Percentiles rank a stretch among this genome's conserved stretches.
Conservation (phyloP, 164 flowering plant genomes). For the Vitis riparia region DNA sequence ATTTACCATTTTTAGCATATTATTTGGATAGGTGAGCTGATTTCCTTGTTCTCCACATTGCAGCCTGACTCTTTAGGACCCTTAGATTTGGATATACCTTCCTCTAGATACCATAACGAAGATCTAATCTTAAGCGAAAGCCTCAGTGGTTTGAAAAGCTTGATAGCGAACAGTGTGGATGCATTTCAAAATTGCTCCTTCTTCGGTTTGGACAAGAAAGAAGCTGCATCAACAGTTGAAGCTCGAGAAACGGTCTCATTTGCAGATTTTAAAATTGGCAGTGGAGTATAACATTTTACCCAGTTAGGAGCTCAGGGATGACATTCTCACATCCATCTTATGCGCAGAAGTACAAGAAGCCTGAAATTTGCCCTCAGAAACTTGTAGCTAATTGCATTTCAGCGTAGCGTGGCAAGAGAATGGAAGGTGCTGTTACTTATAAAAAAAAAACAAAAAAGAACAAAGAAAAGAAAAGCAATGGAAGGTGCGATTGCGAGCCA, state of each 20-base stretch:
- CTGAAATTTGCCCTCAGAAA: not conserved
- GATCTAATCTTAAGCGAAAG: constrained; percentile 75
- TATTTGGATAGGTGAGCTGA: constrained; percentile 6
- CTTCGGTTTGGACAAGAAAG: constrained; percentile 73
- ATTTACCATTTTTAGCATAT: not conserved
- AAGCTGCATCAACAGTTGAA: constrained; percentile 43
- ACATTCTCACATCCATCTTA: not conserved
- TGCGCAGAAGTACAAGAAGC: not conserved
- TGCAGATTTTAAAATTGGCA: constrained; percentile 46
- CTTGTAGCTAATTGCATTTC: not conserved
- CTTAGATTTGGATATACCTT: constrained; percentile 74
- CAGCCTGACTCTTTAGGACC: constrained; percentile 98
- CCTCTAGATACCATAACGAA: constrained; percentile 62
- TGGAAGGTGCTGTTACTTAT: not conserved
- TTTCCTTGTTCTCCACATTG: constrained; percentile 20
- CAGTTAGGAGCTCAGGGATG: not conserved
- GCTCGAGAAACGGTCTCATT: constrained; percentile 34
- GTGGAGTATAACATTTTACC: constrained; percentile 28
- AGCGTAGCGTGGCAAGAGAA: not conserved
- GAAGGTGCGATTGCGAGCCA: not conserved
- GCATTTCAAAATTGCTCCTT: constrained; percentile 86
- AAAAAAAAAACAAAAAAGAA: not conserved
- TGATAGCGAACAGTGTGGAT: constrained; percentile 89
- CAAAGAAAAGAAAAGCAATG: not conserved
- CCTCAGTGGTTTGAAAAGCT: constrained; percentile 73